Conservation (phyloP, 306 rosid species). For the Sindora glabra region DNA sequence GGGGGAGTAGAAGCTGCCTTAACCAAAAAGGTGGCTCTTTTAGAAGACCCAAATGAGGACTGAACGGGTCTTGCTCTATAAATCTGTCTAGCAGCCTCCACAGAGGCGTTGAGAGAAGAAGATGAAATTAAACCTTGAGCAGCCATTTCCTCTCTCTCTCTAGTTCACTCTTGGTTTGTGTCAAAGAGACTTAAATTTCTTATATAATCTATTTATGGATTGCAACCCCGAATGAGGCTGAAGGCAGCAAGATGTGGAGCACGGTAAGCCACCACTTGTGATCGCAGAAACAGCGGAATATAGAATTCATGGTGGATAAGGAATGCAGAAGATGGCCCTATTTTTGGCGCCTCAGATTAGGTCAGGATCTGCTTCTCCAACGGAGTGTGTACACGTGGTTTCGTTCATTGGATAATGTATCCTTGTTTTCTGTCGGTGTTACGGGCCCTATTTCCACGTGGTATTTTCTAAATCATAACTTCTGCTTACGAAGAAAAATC, state of each 20-base stretch:
- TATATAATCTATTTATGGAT: neutral
- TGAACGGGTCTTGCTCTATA: slow-evolving; percentile 46
- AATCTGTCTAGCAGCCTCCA: slow-evolving; percentile 51
- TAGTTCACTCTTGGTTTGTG: too few species aligned
- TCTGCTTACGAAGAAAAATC: neutral
- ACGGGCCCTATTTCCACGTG: slow-evolving; percentile 11
- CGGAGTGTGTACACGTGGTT: slow-evolving; percentile 38
- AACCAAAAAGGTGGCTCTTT: slow-evolving; percentile 59
- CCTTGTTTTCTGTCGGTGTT: slow-evolving; percentile 1
- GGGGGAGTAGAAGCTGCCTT: slow-evolving; percentile 78
- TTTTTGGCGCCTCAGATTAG: slow-evolving; percentile 36
- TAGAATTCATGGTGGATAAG: slow-evolving; percentile 40
- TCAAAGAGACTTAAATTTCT: neutral
- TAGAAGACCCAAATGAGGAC: slow-evolving; percentile 32
- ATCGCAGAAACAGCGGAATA: neutral
- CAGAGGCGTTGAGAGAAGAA: slow-evolving; percentile 69
- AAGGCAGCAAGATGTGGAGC: slow-evolving; percentile 16
- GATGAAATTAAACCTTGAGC: slow-evolving; percentile 77
- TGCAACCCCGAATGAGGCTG: slow-evolving; percentile 5
- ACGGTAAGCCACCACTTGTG: slow-evolving; percentile 28
- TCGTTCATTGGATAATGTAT: slow-evolving; percentile 51
- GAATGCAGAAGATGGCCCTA: slow-evolving; percentile 14
- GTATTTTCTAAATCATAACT: neutral
- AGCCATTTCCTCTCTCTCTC: slow-evolving; percentile 40
- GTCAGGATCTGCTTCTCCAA: slow-evolving; percentile 63